Conservation (phyloP, 805 yeast genomes). For the Candida sithepensis region DNA sequence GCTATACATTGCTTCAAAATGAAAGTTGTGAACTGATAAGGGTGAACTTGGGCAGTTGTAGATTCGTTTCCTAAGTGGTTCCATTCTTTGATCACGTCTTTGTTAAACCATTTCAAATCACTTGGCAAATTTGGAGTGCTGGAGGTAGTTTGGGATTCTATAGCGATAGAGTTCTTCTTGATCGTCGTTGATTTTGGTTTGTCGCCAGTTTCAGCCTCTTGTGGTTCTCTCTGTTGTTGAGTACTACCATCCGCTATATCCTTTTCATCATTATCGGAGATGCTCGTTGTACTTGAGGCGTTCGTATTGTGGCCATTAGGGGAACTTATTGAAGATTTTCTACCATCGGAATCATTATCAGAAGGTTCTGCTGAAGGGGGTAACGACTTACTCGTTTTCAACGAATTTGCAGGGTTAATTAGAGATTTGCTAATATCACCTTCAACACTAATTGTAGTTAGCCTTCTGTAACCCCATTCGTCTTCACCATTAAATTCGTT, state of each 20-base stretch:
- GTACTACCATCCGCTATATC: not conserved
- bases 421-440: slow-evolving; percentile 55
- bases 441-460: slow-evolving; percentile 82
- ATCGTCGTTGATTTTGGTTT: slow-evolving; percentile 29
- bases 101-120: slow-evolving; percentile 74
- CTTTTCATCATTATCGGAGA: slow-evolving; percentile 8
- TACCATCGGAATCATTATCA: slow-evolving; percentile 5
- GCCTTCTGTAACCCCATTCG: slow-evolving; percentile 90
- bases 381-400: not conserved
- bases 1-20: slow-evolving; percentile 76
- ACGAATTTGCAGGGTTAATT: not conserved
- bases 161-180: slow-evolving; percentile 33
- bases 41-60: slow-evolving; percentile 95
- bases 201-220: slow-evolving; percentile 1
- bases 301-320: slow-evolving; percentile 1
- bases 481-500: slow-evolving; percentile 75
- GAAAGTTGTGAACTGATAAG: slow-evolving; percentile 87
- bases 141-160: slow-evolving; percentile 22
- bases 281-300: slow-evolving; percentile 13
- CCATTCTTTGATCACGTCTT: slow-evolving; percentile 64
- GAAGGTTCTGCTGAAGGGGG: not conserved
- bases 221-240: slow-evolving; percentile 1
- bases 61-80: slow-evolving; percentile 77
- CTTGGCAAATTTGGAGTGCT: slow-evolving; percentile 42
- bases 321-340: slow-evolving; percentile 5